Evolutionary conservation across 495 filamentous ascomycete species (phyloP).

Genomic region (Pyrenopolyporus hunteri): DNA sequence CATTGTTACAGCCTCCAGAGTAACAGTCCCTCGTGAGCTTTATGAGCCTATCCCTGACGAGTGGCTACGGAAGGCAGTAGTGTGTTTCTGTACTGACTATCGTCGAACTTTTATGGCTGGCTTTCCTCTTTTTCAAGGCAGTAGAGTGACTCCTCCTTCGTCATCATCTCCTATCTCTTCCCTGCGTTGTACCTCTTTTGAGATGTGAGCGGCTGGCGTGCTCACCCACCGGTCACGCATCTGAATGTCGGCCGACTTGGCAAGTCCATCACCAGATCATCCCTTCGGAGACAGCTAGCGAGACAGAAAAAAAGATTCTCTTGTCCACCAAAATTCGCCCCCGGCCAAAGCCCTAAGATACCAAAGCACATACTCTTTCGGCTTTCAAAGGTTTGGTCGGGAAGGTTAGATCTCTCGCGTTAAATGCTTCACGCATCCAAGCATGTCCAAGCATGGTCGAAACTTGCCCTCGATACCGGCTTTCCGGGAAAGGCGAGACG

Average conservation of each 20-base stretch:
- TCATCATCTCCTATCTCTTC: slow-evolving; percentile 26
- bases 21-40: slow-evolving; percentile 43
- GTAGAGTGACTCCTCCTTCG: slow-evolving; percentile 37
- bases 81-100: slow-evolving; percentile 45
- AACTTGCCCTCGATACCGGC: too few relatives aligned
- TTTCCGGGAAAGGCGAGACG: too few relatives aligned
- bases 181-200: slow-evolving; percentile 37
- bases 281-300: slow-evolving; percentile 30
- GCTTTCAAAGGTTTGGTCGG: slow-evolving; percentile 10
- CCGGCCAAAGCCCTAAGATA: slow-evolving; percentile 29
- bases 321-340: slow-evolving; percentile 22
- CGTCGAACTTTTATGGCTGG: slow-evolving; percentile 44
- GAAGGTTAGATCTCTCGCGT: background rate
- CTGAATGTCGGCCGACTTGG: slow-evolving; percentile 39
- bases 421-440: slow-evolving; percentile 11
- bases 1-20: slow-evolving; percentile 47
- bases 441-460: slow-evolving; percentile 12
- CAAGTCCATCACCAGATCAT: slow-evolving; percentile 32
- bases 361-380: slow-evolving; percentile 21
- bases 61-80: slow-evolving; percentile 54
- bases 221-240: slow-evolving; percentile 34
- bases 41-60: slow-evolving; percentile 55
- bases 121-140: slow-evolving; percentile 36
- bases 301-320: slow-evolving; percentile 29
- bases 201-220: slow-evolving; percentile 29